Evolutionary conservation across 1,284 basidiomycete genomes (phyloP).

Genomic region (Heterobasidion occidentale): DNA sequence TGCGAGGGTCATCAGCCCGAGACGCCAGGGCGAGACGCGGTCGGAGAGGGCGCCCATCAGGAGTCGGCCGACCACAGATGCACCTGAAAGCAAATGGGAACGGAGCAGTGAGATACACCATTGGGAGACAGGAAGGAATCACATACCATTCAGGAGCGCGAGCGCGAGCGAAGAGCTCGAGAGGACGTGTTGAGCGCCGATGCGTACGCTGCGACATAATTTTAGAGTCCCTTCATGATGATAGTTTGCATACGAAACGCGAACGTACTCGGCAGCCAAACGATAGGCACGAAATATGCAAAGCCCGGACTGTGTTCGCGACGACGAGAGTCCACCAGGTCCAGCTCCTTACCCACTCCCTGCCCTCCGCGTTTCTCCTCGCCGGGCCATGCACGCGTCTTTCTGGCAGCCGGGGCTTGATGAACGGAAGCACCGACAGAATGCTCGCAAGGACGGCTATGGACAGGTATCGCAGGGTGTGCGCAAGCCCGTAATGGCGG

Average conservation of each 20-base stretch:
- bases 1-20: conserved; percentile 14
- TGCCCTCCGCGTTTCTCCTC: conserved; percentile 8
- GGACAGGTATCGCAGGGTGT: conserved; percentile 22
- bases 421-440: conserved; percentile 20
- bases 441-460: conserved; percentile 17
- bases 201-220: conserved; percentile 1
- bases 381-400: conserved; percentile 16
- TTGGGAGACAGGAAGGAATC: background rate
- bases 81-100: background rate
- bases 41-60: conserved; percentile 28
- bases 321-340: conserved; percentile 22
- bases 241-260: background rate
- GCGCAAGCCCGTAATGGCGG: conserved; percentile 16
- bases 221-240: background rate
- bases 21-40: conserved; percentile 24
- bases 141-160: conserved; percentile 9
- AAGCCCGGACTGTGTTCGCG: conserved; percentile 25
- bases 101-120: background rate
- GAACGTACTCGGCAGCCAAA: conserved; percentile 24
- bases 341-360: conserved; percentile 17
- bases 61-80: conserved; percentile 24
- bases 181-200: background rate
- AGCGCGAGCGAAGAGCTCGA: conserved; percentile 9
- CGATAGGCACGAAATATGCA: conserved; percentile 25
- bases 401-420: conserved; percentile 26